phyloP scores from a whole-genome alignment of 495 filamentous ascomycete species.

The Copromyces sp. region DNA sequence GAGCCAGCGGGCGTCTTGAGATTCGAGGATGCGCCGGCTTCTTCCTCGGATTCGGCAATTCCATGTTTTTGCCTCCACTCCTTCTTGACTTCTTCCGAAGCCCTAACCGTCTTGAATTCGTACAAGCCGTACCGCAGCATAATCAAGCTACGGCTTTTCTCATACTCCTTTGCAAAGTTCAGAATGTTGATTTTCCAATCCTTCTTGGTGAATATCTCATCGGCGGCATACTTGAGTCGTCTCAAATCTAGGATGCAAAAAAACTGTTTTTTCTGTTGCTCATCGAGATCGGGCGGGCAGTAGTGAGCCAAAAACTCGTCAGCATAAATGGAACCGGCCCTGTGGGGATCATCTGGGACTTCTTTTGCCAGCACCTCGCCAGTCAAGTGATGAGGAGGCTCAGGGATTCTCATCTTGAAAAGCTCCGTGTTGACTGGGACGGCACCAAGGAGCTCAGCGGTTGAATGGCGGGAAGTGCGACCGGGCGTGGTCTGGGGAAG shows the following conservation, averaged over 20 bases:
- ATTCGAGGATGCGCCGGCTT: constrained; percentile 5
- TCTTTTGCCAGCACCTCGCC: constrained; percentile 36
- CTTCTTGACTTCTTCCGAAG: constrained; percentile 36
- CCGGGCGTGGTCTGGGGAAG: constrained; percentile 28
- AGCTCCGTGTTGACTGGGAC: constrained; percentile 28
- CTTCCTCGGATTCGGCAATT: constrained; percentile 29
- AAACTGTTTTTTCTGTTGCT: constrained; percentile 39
- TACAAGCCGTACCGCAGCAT: constrained; percentile 44
- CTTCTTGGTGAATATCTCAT: constrained; percentile 42
- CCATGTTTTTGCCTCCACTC: constrained; percentile 39
- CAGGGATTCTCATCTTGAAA: constrained; percentile 38
- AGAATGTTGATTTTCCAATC: constrained; percentile 43
- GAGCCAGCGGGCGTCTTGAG: constrained; percentile 11
- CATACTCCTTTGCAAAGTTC: constrained; percentile 44
- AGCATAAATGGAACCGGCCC: constrained; percentile 36
- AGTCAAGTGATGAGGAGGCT: constrained; percentile 34
- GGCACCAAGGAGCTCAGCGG: constrained; percentile 17
- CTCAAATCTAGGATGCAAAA: constrained; percentile 44
- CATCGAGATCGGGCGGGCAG: constrained; percentile 37
- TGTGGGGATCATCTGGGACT: constrained; percentile 31
- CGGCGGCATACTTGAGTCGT: constrained; percentile 40
- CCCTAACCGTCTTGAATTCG: constrained; percentile 42
- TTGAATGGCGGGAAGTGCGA: constrained; percentile 16
- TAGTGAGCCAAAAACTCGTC: constrained; percentile 39
- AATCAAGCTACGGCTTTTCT: constrained; percentile 43